Conservation (phyloP, 805 yeast genomes). For the Spathaspora hagerdaliae region DNA sequence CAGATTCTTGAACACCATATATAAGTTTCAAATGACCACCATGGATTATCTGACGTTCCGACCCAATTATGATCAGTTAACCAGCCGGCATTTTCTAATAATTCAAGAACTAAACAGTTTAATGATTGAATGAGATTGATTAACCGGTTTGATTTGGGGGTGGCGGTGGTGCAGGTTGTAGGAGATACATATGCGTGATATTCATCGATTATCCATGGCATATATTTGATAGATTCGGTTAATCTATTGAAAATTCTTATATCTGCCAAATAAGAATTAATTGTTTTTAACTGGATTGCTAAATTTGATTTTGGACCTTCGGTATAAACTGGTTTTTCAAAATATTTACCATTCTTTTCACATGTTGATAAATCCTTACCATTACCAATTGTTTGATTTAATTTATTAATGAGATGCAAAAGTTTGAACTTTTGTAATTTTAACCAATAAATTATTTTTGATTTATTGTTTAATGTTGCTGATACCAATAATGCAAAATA, state of each 20-base stretch:
- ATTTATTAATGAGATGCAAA: constrained; percentile 11
- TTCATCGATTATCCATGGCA: constrained; percentile 44
- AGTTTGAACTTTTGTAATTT: constrained; percentile 22
- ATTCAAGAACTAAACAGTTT: constrained; percentile 37
- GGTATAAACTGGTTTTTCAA: constrained; percentile 3
- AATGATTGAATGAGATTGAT: constrained; percentile 36
- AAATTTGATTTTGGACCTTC: constrained; percentile 12
- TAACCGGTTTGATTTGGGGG: constrained; percentile 27
- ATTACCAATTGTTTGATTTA: neutral
- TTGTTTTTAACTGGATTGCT: constrained; percentile 31
- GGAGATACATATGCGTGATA: constrained; percentile 25
- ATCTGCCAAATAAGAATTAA: constrained; percentile 37
- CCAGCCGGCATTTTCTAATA: constrained; percentile 43
- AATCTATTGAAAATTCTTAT: constrained; percentile 39
- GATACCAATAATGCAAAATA: constrained; percentile 37
- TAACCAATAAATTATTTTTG: constrained; percentile 25
- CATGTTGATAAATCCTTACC: constrained; percentile 12
- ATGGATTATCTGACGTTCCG: constrained; percentile 35
- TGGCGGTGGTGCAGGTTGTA: constrained; percentile 14
- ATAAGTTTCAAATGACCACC: constrained; percentile 41
- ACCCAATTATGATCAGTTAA: constrained; percentile 44
- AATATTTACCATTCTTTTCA: constrained; percentile 10
- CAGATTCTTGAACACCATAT: constrained; percentile 43
- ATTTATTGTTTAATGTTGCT: constrained; percentile 34
- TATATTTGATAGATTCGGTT: constrained; percentile 37